A percentile compares a stretch with the other conserved stretches of the same genome.
Conservation (phyloP, 176 grass and related monocot genomes). For the Elaeis guineensis region DNA sequence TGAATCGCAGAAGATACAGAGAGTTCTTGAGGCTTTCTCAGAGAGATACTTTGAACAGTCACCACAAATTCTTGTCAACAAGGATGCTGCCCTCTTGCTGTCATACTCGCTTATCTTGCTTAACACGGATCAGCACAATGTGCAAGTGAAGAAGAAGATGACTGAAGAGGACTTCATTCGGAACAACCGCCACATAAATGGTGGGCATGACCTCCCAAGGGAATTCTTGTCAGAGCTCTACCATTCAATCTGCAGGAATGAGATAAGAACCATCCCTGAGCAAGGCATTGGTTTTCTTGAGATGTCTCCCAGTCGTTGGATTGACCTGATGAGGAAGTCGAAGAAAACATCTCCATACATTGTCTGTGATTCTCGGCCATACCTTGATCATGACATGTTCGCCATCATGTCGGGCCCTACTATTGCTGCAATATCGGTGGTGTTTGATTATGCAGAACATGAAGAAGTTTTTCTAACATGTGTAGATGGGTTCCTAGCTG, state of each 20-base stretch:
- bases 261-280: conserved; percentile 89
- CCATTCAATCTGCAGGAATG: conserved; percentile 78
- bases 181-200: conserved; percentile 97
- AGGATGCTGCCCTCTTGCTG: conserved; percentile 85
- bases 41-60: conserved; percentile 96
- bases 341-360: conserved; percentile 73
- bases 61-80: conserved; percentile 74
- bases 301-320: conserved; percentile 97
- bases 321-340: conserved; percentile 87
- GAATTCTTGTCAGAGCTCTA: conserved; percentile 86
- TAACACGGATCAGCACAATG: conserved; percentile 99
- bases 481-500: conserved; percentile 79
- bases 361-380: conserved; percentile 67
- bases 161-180: conserved; percentile 98
- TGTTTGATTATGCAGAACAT: conserved; percentile 93
- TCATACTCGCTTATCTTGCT: conserved; percentile 98
- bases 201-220: conserved; percentile 79
- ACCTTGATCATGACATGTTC: conserved; percentile 94
- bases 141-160: conserved; percentile 99
- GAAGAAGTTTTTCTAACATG: conserved; percentile 69
- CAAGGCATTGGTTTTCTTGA: conserved; percentile 80
- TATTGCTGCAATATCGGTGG: conserved; percentile 92
- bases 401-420: conserved; percentile 95
- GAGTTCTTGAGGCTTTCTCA: conserved; percentile 98
- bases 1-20: conserved; percentile 98